Evolutionary conservation across 1,284 basidiomycete species (phyloP).

Genomic region (Ceratobasidium theobromae): DNA sequence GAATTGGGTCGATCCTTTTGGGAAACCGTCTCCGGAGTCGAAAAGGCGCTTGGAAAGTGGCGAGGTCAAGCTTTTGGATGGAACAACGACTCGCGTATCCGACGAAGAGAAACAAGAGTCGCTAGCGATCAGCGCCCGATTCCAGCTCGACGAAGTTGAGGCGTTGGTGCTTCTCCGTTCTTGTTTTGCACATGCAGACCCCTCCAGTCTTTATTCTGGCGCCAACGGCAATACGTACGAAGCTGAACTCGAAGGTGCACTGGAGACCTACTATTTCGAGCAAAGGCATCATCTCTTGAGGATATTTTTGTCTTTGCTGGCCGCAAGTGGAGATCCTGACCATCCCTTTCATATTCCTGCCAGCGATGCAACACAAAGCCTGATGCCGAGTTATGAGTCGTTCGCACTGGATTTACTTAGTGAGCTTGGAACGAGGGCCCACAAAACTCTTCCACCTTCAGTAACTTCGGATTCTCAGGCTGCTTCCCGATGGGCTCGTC

Average conservation of each 20-base stretch:
- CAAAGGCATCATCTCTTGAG: conserved; percentile 72
- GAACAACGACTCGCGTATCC: conserved; percentile 60
- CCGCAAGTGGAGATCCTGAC: conserved; percentile 58
- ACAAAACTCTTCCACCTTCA: conserved; percentile 54
- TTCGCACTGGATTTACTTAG: conserved; percentile 60
- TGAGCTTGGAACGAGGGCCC: conserved; percentile 53
- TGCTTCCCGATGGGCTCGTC: conserved; percentile 74
- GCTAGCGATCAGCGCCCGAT: conserved; percentile 65
- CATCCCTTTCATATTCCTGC: conserved; percentile 61
- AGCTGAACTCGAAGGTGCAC: conserved; percentile 64
- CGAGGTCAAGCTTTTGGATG: conserved; percentile 64
- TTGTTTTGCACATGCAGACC: conserved; percentile 76
- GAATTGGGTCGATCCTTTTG: conserved; percentile 61
- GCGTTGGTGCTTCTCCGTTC: conserved; percentile 70
- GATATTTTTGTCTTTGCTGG: conserved; percentile 61
- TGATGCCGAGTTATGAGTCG: conserved; percentile 60
- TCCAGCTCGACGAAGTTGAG: conserved; percentile 75
- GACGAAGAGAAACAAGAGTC: conserved; percentile 67
- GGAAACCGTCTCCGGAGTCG: conserved; percentile 65
- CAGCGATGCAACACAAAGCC: conserved; percentile 54
- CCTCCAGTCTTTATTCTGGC: conserved; percentile 45
- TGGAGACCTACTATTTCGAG: conserved; percentile 77
- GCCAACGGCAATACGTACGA: conserved; percentile 45
- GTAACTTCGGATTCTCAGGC: conserved; percentile 58
- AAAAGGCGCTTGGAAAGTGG: conserved; percentile 65